These are phyloP conservation scores for Tuber aestivum DNA, from an alignment of 495 filamentous ascomycete species.

Conservation along the genomic window DNA sequence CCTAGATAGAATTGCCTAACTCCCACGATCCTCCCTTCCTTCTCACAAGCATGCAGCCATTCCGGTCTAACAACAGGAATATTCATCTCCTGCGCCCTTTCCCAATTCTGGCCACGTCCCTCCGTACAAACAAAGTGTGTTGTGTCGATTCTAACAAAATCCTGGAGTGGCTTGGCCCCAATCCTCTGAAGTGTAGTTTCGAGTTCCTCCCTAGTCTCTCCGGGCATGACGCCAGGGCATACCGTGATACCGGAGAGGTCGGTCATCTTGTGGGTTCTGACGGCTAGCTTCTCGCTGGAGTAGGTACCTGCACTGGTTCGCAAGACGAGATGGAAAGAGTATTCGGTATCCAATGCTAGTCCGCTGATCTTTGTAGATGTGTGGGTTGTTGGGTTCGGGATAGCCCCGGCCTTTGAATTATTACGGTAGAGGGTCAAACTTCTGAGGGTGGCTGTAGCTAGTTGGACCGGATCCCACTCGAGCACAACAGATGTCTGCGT, in stretches of 20 bases:
- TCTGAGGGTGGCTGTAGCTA: slow-evolving; percentile 85
- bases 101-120: slow-evolving; percentile 81
- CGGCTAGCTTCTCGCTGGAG: slow-evolving; percentile 71
- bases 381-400: slow-evolving; percentile 77
- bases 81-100: slow-evolving; percentile 95
- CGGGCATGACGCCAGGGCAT: slow-evolving; percentile 78
- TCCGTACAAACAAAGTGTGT: slow-evolving; percentile 99
- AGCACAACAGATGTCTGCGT: slow-evolving; percentile 96
- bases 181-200: slow-evolving; percentile 73
- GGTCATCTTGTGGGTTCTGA: slow-evolving; percentile 97
- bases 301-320: slow-evolving; percentile 86
- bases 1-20: slow-evolving; percentile 94
- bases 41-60: slow-evolving; percentile 92
- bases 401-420: slow-evolving; percentile 88
- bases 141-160: slow-evolving; percentile 89
- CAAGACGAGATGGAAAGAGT: slow-evolving; percentile 87
- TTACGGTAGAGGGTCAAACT: slow-evolving; percentile 88
- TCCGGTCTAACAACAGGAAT: slow-evolving; percentile 97
- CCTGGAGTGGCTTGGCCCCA: slow-evolving; percentile 76
- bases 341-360: slow-evolving; percentile 91
- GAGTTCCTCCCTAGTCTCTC: slow-evolving; percentile 66
- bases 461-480: slow-evolving; percentile 92
- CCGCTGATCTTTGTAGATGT: slow-evolving; percentile 94
- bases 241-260: slow-evolving; percentile 94
- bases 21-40: slow-evolving; percentile 85